A percentile compares a stretch with the other conserved stretches of the same genome.
phyloP scores from a whole-genome alignment of 2,329 filamentous ascomycete species.

The Botrytis porri region DNA sequence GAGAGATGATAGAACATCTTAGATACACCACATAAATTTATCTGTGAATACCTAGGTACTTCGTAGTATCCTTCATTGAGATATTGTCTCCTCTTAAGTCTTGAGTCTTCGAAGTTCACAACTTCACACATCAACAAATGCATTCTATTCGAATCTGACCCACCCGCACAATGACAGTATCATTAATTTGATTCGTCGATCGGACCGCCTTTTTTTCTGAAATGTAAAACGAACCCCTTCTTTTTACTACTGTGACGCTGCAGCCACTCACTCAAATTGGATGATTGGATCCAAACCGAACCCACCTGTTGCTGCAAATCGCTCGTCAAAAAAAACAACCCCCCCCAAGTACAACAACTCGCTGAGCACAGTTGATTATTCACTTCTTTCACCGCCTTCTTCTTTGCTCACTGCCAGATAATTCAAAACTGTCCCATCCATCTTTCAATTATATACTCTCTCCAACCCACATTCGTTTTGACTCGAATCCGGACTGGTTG shows the following conservation, averaged over 20 bases:
- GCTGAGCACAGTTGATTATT: not conserved
- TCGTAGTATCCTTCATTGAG: not conserved
- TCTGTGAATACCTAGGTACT: not conserved
- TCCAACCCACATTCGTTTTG: slow-evolving; percentile 20
- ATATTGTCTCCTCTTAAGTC: not conserved
- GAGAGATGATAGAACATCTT: not conserved
- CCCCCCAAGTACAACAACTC: not conserved
- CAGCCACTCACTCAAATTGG: slow-evolving; percentile 12
- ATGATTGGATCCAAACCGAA: not conserved
- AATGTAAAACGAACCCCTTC: slow-evolving; percentile 16
- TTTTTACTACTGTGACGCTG: not conserved
- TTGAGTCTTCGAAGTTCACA: not conserved
- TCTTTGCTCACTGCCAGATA: slow-evolving; percentile 3
- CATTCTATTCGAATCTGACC: not conserved
- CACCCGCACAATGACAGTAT: slow-evolving; percentile 7
- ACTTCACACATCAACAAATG: not conserved
- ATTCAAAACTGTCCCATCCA: slow-evolving; percentile 16
- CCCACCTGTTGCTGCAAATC: slow-evolving; percentile 16
- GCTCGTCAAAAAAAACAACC: slow-evolving; percentile 13
- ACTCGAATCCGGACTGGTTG: not conserved
- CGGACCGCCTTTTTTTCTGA: slow-evolving; percentile 6
- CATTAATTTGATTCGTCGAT: slow-evolving; percentile 12
- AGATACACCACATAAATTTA: not conserved
- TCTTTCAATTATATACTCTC: slow-evolving; percentile 10
- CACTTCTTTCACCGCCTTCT: slow-evolving; percentile 15